Base-by-base conservation (phyloP, 352 stramenopile species). In the Phytophthora podocarpi region DNA sequence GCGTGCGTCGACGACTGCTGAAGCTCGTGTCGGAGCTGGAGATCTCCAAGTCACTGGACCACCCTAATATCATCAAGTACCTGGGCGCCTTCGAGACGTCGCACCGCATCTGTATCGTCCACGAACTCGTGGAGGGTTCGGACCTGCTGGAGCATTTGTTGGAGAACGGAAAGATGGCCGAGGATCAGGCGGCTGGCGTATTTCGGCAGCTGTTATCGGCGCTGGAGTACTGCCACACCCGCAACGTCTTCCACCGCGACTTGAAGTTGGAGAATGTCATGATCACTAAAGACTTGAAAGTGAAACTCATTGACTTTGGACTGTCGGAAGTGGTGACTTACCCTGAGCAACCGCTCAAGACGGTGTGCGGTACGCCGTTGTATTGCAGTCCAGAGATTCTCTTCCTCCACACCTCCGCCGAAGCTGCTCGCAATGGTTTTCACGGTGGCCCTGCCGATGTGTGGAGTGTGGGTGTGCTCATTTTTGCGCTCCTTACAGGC, bases 271-370 rank as follows among this genome's bases (percentile, higher is more conserved):
- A 98, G 66, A 98, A 98, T 88, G 91, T 98, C 23, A 79, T 98
- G 39, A 82, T 98, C 69, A 96, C 90, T 45, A 87, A 82, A 43
- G 93, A 97, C 59, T 77, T 91, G 41, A 84, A 93, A 49, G 85
- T 98, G 43, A 98, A 98, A 80, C 84, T 98, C 42, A 98, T 98
- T 74, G 93, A 98, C 76, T 98, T 98, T 87, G 95, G 95, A 32
- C 77, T 98, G 7, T 98, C 92, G 1, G 96, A 97, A 49, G 75
- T 95, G 42, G 48, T 72, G 51, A 90, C 89, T 30, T 74, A 72
- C 31, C 77, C 85, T 6, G 85, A 85, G 18, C 72, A 95, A 35
- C 75, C 59, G 20, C 72, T 94, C 30, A 78, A 78, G 37, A 90
- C 85, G 21, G 85, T 92, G 43, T 94, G 85, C 47, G 85, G 85